Conservation (phyloP, 768 basidiomycete genomes). For the Naematelia encephala region DNA sequence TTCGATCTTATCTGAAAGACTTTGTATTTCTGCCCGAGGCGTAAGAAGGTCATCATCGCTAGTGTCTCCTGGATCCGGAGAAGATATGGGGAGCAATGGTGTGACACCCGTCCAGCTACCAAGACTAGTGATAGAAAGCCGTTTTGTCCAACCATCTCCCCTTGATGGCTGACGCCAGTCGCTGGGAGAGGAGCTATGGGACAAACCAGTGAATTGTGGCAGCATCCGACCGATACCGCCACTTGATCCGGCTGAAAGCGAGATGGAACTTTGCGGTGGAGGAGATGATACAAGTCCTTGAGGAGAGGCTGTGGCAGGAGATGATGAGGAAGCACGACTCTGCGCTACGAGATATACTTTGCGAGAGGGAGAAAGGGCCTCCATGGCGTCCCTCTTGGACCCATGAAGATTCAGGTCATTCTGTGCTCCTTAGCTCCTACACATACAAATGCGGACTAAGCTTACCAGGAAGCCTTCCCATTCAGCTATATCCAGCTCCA, state of each 20-base stretch:
- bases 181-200: neutral
- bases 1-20: constrained; percentile 10
- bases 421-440: constrained; percentile 50
- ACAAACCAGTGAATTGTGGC: constrained; percentile 55
- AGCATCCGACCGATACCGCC: constrained; percentile 53
- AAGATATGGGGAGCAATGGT: neutral
- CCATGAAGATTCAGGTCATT: constrained; percentile 71
- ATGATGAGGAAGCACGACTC: neutral
- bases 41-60: constrained; percentile 7
- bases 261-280: constrained; percentile 18
- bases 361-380: neutral
- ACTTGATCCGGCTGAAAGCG: constrained; percentile 22
- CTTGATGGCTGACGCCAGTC: constrained; percentile 7
- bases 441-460: neutral
- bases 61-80: neutral
- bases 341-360: neutral
- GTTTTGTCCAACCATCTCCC: constrained; percentile 28
- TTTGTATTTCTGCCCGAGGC: constrained; percentile 9
- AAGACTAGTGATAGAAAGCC: constrained; percentile 39
- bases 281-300: neutral
- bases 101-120: constrained; percentile 27
- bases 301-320: neutral
- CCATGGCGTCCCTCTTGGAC: constrained; percentile 50
- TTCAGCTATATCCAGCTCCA: constrained; percentile 1
- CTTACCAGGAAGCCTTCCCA: constrained; percentile 23